Conservation (phyloP, 2,329 filamentous ascomycete genomes). For the Cladophialophora carrionii region DNA sequence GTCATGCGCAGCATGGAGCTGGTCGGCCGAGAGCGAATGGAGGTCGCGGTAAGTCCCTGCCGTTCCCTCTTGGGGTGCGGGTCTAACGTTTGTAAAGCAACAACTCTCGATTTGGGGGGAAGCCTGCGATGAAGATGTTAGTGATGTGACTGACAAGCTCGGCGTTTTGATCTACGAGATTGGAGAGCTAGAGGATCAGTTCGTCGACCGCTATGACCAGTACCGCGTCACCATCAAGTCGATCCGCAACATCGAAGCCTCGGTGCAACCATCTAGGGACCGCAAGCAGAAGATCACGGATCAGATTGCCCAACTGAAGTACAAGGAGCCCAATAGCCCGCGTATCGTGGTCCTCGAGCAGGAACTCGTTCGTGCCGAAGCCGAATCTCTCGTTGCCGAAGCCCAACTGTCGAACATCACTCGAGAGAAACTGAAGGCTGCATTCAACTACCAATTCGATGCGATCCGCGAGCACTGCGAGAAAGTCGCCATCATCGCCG, state of each 20-base stretch:
- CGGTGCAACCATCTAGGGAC: constrained; percentile 95
- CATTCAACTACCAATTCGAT: constrained; percentile 97
- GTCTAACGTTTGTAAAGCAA: constrained; percentile 63
- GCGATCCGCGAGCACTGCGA: constrained; percentile 96
- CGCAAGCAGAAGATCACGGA: constrained; percentile 99
- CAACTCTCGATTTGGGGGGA: constrained; percentile 99
- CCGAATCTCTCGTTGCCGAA: constrained; percentile 97
- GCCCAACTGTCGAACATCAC: constrained; percentile 99
- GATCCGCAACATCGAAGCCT: constrained; percentile 98
- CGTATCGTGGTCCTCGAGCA: constrained; percentile 98
- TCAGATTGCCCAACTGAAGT: constrained; percentile 97
- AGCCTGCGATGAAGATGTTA: constrained; percentile 92
- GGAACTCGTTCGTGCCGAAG: constrained; percentile 96
- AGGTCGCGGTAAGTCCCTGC: constrained; percentile 77
- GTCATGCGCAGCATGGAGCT: constrained; percentile 98
- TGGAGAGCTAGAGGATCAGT: constrained; percentile 96
- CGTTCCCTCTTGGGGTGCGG: background rate
- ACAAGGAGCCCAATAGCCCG: constrained; percentile 98
- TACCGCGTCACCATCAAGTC: constrained; percentile 99
- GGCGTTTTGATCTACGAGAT: constrained; percentile 98
- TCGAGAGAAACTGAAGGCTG: constrained; percentile 97
- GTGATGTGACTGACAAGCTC: constrained; percentile 97
- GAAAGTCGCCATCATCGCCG: constrained; percentile 96
- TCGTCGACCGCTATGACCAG: constrained; percentile 98
- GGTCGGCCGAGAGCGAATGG: constrained; percentile 95